Conservation (phyloP, 1,284 basidiomycete species). For the Malassezia slooffiae region DNA sequence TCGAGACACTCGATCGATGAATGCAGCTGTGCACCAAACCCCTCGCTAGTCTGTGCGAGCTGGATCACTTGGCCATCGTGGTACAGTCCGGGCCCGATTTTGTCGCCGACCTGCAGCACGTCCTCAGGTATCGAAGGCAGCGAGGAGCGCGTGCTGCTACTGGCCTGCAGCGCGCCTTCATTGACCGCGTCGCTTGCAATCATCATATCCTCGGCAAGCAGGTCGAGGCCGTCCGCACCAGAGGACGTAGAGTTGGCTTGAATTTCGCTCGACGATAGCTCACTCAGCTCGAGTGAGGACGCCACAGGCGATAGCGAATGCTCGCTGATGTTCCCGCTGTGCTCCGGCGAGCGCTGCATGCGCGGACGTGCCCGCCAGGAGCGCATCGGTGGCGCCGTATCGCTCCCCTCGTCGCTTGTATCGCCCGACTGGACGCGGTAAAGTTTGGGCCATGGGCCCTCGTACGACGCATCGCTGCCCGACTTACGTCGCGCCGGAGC, state of each 20-base stretch:
- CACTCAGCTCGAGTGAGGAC: background rate
- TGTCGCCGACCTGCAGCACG: constrained; percentile 36
- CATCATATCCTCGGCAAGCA: constrained; percentile 31
- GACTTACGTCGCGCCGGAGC: too few species aligned
- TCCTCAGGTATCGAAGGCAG: constrained; percentile 28
- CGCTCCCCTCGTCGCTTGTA: too few species aligned
- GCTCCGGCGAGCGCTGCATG: too few species aligned
- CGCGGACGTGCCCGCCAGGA: too few species aligned
- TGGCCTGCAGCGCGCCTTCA: constrained; percentile 16
- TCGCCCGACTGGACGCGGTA: too few species aligned
- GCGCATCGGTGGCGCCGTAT: too few species aligned
- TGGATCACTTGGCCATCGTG: constrained; percentile 38
- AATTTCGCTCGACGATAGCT: too few species aligned
- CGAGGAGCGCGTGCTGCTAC: constrained; percentile 14
- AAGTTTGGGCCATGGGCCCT: too few species aligned
- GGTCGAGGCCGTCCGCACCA: constrained; percentile 23
- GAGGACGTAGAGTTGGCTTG: too few species aligned
- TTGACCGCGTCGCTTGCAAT: constrained; percentile 17
- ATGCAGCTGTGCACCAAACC: constrained; percentile 33
- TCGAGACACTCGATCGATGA: constrained; percentile 28
- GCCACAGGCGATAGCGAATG: too few species aligned
- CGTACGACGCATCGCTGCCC: too few species aligned
- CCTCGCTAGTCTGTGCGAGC: constrained; percentile 33
- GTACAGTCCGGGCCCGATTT: constrained; percentile 35
- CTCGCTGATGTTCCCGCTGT: too few species aligned